These are phyloP conservation scores for Candida hungchunana DNA, from an alignment of 805 yeast genomes.

Conservation along the genomic window DNA sequence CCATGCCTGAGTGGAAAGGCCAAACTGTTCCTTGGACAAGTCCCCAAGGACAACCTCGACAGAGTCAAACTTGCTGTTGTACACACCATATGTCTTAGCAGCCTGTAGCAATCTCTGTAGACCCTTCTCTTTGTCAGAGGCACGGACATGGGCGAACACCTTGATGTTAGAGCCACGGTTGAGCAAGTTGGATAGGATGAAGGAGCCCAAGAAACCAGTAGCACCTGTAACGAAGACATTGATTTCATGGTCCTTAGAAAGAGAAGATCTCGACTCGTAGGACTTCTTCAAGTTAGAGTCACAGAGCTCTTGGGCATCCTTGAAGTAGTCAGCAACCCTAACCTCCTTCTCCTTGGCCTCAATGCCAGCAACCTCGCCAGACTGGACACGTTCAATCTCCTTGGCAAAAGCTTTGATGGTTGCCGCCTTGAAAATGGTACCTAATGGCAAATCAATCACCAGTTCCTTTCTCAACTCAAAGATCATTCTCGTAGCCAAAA, in stretches of 20 bases:
- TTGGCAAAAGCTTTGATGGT: conserved; percentile 75
- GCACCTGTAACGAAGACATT: conserved; percentile 89
- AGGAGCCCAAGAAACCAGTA: conserved; percentile 95
- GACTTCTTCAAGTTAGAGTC: conserved; percentile 36
- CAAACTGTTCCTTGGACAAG: conserved; percentile 68
- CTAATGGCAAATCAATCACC: conserved; percentile 80
- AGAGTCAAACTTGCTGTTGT: conserved; percentile 50
- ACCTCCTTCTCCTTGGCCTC: conserved; percentile 32
- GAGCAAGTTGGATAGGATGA: conserved; percentile 73
- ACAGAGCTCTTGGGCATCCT: conserved; percentile 63
- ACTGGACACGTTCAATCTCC: conserved; percentile 57
- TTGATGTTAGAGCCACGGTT: conserved; percentile 51
- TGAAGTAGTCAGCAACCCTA: conserved; percentile 46
- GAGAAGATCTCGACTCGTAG: conserved; percentile 41
- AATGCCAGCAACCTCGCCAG: conserved; percentile 44
- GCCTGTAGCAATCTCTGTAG: conserved; percentile 70
- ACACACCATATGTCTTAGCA: conserved; percentile 71
- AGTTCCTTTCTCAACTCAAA: conserved; percentile 80
- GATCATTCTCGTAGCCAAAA: conserved; percentile 94
- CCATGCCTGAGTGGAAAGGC: conserved; percentile 60
- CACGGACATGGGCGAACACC: conserved; percentile 89
- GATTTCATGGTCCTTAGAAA: conserved; percentile 34
- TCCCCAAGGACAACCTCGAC: conserved; percentile 82
- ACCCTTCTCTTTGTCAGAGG: conserved; percentile 62
- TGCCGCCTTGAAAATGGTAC: conserved; percentile 85